Percentiles rank a stretch among this genome's conserved stretches.
phyloP scores from a whole-genome alignment of 2,329 filamentous ascomycete species.

The Emericellopsis cladophorae region DNA sequence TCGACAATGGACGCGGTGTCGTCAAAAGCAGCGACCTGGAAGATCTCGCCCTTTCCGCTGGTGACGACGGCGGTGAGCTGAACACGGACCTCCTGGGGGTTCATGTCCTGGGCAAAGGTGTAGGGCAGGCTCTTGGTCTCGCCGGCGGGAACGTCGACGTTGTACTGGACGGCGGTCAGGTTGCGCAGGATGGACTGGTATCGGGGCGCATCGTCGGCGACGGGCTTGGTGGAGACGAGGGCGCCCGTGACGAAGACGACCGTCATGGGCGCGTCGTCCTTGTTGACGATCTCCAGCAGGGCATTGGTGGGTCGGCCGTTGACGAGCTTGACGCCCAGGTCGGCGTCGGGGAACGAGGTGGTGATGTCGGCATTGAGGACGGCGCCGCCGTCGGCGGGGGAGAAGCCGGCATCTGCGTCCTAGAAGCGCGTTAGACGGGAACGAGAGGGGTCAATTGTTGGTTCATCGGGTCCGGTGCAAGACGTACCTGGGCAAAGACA shows the following conservation, averaged over 20 bases:
- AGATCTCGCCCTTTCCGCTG: constrained; percentile 53
- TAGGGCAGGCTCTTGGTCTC: constrained; percentile 67
- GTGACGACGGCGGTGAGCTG: constrained; percentile 64
- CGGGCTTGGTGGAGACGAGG: constrained; percentile 45
- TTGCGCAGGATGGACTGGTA: constrained; percentile 61
- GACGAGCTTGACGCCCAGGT: constrained; percentile 91
- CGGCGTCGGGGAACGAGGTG: constrained; percentile 53
- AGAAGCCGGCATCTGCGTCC: constrained; percentile 9
- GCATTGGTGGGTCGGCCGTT: constrained; percentile 82
- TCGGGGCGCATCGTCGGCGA: constrained; percentile 29
- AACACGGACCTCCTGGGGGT: constrained; percentile 77
- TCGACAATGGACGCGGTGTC: constrained; percentile 79
- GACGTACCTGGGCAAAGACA: constrained; percentile 49
- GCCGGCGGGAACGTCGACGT: constrained; percentile 61
- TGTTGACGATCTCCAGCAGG: constrained; percentile 71
- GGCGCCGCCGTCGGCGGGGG: constrained; percentile 9
- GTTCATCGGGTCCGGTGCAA: neutral
- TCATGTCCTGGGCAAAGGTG: constrained; percentile 80
- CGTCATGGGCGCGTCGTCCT: constrained; percentile 63
- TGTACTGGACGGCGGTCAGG: constrained; percentile 66
- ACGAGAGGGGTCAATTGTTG: neutral
- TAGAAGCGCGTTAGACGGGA: constrained; percentile 2
- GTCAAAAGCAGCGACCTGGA: constrained; percentile 70
- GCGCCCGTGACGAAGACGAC: constrained; percentile 67
- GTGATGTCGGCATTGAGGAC: constrained; percentile 50